phyloP scores from a whole-genome alignment of 306 rosid genomes.

The Quillaja saponaria region DNA sequence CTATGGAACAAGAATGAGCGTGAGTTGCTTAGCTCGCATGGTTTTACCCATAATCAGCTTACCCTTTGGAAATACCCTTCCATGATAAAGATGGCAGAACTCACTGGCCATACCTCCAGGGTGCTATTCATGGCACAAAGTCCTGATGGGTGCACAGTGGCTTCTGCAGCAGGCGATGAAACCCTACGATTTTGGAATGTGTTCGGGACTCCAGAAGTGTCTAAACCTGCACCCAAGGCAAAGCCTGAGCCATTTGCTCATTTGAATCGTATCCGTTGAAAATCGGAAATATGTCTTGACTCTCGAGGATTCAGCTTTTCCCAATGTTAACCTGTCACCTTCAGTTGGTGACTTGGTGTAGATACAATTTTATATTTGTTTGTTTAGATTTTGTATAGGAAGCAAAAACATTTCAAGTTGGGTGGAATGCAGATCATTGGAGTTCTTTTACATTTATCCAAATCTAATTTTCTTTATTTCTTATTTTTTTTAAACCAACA shows the following conservation, averaged over 20 bases:
- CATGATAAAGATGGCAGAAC: slow-evolving; percentile 77
- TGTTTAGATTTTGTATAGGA: too few species aligned
- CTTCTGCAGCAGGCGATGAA: slow-evolving; percentile 59
- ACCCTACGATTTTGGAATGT: slow-evolving; percentile 53
- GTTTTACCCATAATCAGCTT: slow-evolving; percentile 69
- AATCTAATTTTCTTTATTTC: too few species aligned
- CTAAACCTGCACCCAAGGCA: slow-evolving; percentile 37
- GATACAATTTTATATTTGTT: too few species aligned
- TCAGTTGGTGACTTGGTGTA: too few species aligned
- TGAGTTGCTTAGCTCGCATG: slow-evolving; percentile 87
- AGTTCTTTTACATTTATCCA: too few species aligned
- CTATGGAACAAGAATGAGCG: slow-evolving; percentile 88
- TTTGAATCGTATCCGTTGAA: slow-evolving; percentile 42
- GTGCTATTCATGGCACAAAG: slow-evolving; percentile 69
- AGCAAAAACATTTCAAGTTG: too few species aligned
- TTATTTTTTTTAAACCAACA: too few species aligned
- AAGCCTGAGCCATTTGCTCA: slow-evolving; percentile 40
- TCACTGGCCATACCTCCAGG: slow-evolving; percentile 76
- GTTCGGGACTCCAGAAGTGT: slow-evolving; percentile 44
- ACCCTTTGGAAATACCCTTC: slow-evolving; percentile 92
- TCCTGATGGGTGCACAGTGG: slow-evolving; percentile 55
- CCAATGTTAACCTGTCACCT: too few species aligned
- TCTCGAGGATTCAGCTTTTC: too few species aligned
- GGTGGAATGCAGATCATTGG: too few species aligned
- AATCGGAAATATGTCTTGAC: background rate